Base-by-base conservation (phyloP, 2,329 filamentous ascomycete species). In the Westerdykella sp. region DNA sequence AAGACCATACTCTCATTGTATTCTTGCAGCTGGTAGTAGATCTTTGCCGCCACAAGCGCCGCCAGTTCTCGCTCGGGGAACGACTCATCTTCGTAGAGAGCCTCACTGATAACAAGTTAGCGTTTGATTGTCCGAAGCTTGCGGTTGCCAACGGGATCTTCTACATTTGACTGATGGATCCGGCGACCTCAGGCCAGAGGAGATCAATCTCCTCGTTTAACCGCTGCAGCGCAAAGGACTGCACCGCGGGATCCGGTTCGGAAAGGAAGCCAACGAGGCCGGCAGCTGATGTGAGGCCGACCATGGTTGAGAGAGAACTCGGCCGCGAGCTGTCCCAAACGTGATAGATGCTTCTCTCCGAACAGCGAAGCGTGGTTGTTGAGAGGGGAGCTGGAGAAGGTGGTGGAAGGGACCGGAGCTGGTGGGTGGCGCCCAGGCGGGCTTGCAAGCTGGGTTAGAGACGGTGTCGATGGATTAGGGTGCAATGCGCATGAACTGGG, bases 1-100 rank as follows among this genome's bases (percentile, higher is more conserved):
- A 98, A 97, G 41, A 87, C 86, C 91, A 98, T 97, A 70, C 91
- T 96, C 74, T 98, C 93, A 66, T 96, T 93, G 75, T 98, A 98
- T 68, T 93, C 93, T 71, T 96, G 89, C 41, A 98, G 82, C 66
- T 98, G 93, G 66, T 97, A 98, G 74, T 97, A 98, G 55, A 97
- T 89, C 77, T 98, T 98, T 57, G 93, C 86, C 35, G 95, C 85
- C 42, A 98, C 89, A 39, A 98, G 78, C 42, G 93, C 93, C 43
- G 93, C 93, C 44, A 98, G 83, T 67, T 93, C 87, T 62, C 91
- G 87, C 69, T 98, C 86, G 39, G 90, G 86, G 63, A 98, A 98
- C 47, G 80, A 79, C 60, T 95, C 88, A 72, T 98, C 91, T 77
- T 98, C 93, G 71, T 95, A 98, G 40, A 98, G 81, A 43, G 88